Base-by-base conservation (phyloP, 768 basidiomycete genomes). In the Russula virescens region DNA sequence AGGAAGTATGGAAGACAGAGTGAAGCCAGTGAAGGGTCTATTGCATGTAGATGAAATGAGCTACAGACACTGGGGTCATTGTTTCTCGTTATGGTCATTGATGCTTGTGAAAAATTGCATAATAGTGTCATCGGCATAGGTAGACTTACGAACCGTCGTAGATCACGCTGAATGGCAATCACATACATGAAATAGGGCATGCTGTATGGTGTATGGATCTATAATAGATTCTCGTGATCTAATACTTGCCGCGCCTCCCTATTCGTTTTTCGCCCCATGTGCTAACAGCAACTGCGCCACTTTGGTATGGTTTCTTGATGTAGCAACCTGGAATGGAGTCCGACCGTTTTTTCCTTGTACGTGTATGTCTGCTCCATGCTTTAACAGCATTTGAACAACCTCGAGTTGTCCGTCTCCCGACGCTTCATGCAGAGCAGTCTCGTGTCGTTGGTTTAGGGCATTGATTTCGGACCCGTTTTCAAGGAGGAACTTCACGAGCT, bases 1-100 rank as follows among this genome's bases (percentile, higher is more conserved):
- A 80, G 72, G 79, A 86, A 69, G 87, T 86, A 9, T 93, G 89
- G 89, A 75, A 75, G 72, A 72, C 67, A 58, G 48, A 34, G n/a
- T 61, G n/a, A n/a, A n/a, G n/a, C n/a, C n/a, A n/a, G n/a, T n/a
- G 52, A 56, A 28, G 11, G 13, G 13, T 25, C 8, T 50, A 23
- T n/a, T 19, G 25, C 35, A 19, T 38, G 38, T 6, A 2, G 42
- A 26, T 25, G 34, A 21, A 45, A 31, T 13, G 43, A 35, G 46
- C 40, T n/a, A 31, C 2, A 23, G 28, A 21, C 5, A 13, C 21
- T 28, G 9, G 21, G 1, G 14, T 35, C 40, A 3, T 10, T 31
- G 8, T 18, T 43, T 3, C 19, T 43, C 5, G 10, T 14, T 38
- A 11, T 38, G 8, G 38, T 2, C 38, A 2, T 38, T 14, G 38